Evolutionary conservation across 1,284 basidiomycete species (phyloP).

Genomic region (Ustilago curta): DNA sequence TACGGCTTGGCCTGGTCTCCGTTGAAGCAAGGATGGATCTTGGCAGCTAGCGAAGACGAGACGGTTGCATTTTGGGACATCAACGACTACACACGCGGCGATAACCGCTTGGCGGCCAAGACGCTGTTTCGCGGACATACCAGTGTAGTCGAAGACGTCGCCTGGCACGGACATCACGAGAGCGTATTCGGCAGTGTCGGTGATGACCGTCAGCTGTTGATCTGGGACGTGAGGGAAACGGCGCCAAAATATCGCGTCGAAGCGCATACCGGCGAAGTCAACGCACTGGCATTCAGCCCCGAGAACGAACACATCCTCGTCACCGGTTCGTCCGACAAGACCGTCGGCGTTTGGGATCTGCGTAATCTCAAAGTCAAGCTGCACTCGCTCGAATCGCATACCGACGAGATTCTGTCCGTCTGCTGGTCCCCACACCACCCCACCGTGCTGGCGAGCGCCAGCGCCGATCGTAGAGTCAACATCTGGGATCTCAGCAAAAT

Average conservation of each 20-base stretch:
- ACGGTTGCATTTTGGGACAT: constrained; percentile 98
- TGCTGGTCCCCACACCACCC: constrained; percentile 92
- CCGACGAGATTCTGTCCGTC: constrained; percentile 92
- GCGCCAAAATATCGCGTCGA: constrained; percentile 79
- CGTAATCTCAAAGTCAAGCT: constrained; percentile 80
- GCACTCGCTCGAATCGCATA: constrained; percentile 92
- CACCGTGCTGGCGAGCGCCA: constrained; percentile 73
- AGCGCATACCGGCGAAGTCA: constrained; percentile 90
- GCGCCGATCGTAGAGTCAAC: constrained; percentile 90
- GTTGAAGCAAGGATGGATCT: constrained; percentile 81
- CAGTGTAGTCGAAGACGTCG: constrained; percentile 83
- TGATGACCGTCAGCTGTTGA: constrained; percentile 91
- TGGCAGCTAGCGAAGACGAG: constrained; percentile 94
- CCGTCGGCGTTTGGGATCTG: constrained; percentile 88
- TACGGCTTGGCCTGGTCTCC: constrained; percentile 96
- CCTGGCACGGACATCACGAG: constrained; percentile 89
- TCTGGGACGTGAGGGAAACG: constrained; percentile 87
- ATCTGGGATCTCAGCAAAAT: constrained; percentile 95
- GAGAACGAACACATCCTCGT: constrained; percentile 84
- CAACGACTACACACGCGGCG: constrained; percentile 85
- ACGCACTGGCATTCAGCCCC: constrained; percentile 90
- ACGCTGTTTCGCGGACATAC: constrained; percentile 80
- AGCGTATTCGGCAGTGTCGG: constrained; percentile 94
- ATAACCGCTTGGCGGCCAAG: constrained; percentile 82
- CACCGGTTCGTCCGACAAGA: constrained; percentile 96